Conservation (phyloP, 768 basidiomycete genomes). For the Trametes cubensis region DNA sequence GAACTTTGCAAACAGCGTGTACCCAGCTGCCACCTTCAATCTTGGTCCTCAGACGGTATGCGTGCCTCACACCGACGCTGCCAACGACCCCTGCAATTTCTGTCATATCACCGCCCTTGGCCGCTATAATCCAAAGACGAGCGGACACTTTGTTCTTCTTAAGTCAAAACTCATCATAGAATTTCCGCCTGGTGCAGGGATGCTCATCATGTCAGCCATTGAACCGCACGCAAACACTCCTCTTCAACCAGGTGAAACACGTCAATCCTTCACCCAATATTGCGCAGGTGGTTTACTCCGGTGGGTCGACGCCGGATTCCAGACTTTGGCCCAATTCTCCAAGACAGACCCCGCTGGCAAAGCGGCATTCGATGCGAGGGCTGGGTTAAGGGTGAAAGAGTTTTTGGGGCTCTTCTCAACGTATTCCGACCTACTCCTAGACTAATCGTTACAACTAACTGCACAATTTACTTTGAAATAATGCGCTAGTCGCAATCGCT, state of each 20-base stretch:
- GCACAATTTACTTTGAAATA: no score
- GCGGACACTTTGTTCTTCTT: slow-evolving; percentile 39
- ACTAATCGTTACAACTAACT: no score
- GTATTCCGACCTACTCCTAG: no score
- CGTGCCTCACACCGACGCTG: slow-evolving; percentile 30
- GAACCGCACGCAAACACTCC: slow-evolving; percentile 17
- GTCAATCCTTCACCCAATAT: slow-evolving; percentile 34
- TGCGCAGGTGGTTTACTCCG: slow-evolving; percentile 33
- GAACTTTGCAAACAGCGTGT: slow-evolving; percentile 34
- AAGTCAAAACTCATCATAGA: slow-evolving; percentile 31
- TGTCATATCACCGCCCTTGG: slow-evolving; percentile 38
- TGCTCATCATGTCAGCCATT: slow-evolving; percentile 30
- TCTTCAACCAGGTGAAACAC: slow-evolving; percentile 24
- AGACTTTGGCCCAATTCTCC: no score
- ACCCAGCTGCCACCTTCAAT: slow-evolving; percentile 35
- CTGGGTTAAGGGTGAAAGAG: no score
- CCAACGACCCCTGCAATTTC: slow-evolving; percentile 37
- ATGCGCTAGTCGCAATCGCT: no score
- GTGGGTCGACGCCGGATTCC: slow-evolving; percentile 21
- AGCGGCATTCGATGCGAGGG: no score
- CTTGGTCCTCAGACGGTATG: slow-evolving; percentile 29
- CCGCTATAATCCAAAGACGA: slow-evolving; percentile 30
- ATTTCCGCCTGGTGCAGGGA: slow-evolving; percentile 30
- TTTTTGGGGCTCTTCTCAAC: no score
- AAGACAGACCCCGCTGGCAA: no score